phyloP scores from a whole-genome alignment of 2,329 filamentous ascomycete genomes.

The Ophiobolus disseminans region DNA sequence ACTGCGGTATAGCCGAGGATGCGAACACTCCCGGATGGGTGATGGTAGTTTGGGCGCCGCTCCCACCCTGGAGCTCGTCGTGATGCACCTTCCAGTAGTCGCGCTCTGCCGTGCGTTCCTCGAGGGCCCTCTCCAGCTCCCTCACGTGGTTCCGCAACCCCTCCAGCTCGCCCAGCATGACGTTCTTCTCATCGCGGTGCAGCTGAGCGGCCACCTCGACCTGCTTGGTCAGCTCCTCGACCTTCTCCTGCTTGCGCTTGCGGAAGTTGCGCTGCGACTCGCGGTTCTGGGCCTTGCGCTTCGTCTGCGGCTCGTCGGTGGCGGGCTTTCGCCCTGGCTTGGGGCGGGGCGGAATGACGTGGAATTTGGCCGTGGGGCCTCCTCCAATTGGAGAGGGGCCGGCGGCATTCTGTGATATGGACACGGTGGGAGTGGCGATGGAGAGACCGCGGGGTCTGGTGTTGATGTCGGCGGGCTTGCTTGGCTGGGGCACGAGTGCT shows the following conservation, averaged over 20 bases:
- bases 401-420: constrained; percentile 25
- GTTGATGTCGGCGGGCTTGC: constrained; percentile 10
- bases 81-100: constrained; percentile 21
- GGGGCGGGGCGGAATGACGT: constrained; percentile 53
- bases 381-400: constrained; percentile 40
- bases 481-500: constrained; percentile 18
- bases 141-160: constrained; percentile 6
- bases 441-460: constrained; percentile 11
- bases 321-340: constrained; percentile 89
- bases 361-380: constrained; percentile 49
- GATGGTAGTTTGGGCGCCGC: not conserved
- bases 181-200: constrained; percentile 21
- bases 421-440: constrained; percentile 31
- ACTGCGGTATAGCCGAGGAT: not conserved
- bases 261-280: constrained; percentile 90
- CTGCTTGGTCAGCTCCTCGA: constrained; percentile 67
- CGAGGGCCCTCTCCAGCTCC: not conserved
- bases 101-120: too few species aligned
- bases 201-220: constrained; percentile 41
- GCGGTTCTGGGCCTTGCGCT: constrained; percentile 93
- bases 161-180: constrained; percentile 14
- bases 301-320: constrained; percentile 89
- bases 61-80: constrained; percentile 10
- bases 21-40: not conserved
- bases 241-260: constrained; percentile 82